Conservation (phyloP, 805 yeast genomes). For the Saccharomyces mikatae region DNA sequence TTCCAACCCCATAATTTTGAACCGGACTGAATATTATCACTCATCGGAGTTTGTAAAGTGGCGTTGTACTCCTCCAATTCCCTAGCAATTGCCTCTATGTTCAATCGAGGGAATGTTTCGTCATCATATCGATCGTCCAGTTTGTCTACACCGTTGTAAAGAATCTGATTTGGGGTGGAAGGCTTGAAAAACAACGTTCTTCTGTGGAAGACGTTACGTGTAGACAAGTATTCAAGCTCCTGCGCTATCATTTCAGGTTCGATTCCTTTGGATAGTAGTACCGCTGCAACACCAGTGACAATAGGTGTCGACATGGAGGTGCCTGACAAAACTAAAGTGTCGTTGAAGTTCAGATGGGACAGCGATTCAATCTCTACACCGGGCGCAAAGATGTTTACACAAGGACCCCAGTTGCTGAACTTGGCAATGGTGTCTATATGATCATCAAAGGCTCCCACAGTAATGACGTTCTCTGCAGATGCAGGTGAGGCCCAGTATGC, state of each 20-base stretch:
- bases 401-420: constrained; percentile 89
- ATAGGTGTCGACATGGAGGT: constrained; percentile 79
- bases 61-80: not conserved
- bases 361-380: constrained; percentile 65
- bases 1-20: not conserved
- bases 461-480: constrained; percentile 58
- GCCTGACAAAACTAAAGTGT: constrained; percentile 43
- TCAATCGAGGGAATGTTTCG: constrained; percentile 15
- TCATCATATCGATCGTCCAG: constrained; percentile 28
- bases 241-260: constrained; percentile 35
- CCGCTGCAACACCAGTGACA: constrained; percentile 58
- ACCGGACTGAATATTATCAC: not conserved
- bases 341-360: constrained; percentile 25
- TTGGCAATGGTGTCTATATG: constrained; percentile 57
- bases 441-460: constrained; percentile 88
- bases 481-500: constrained; percentile 88
- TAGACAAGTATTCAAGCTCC: constrained; percentile 38
- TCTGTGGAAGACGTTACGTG: constrained; percentile 40
- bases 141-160: constrained; percentile 31
- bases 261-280: constrained; percentile 46
- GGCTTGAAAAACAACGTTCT: constrained; percentile 39
- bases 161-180: constrained; percentile 55
- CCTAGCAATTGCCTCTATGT: not conserved
- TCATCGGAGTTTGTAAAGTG: not conserved
- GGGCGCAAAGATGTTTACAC: constrained; percentile 80